Base-by-base conservation (phyloP, 176 grass and related monocot genomes). In the Cymbopogon citratus region DNA sequence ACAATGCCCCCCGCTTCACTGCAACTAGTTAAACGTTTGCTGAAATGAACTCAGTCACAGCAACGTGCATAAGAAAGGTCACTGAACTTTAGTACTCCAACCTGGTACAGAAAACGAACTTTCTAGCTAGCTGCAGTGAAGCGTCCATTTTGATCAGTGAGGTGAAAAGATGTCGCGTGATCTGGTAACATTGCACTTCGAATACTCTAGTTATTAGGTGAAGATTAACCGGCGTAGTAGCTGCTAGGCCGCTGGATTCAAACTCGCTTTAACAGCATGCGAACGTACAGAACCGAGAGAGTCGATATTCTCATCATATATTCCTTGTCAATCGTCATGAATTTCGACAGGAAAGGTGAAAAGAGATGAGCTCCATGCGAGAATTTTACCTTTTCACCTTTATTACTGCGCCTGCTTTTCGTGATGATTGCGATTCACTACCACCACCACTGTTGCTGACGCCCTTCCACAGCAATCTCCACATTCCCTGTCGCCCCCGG, bases 261-360 rank as follows among this genome's bases (percentile, higher is more conserved):
- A 65, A 75, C 41, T 69, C 28, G 48, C 81, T 88, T 84, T 75
- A 63, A 31, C 51, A 71, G 81, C 62, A 80, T 84, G 79, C 79
- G 69, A 62, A 51, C 40, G 49, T 69, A 84, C 51, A 80, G 23
- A 80, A 12, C 52, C 43, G 59, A 12, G 18, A 39, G 71, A 60
- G 66, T 9, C 33, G 36, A 64, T 39, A 54, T 74, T 28, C 44
- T 66, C 21, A 28, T 15, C 46, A 75, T 80, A 88, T 80, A 88
- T 79, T 89, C 4, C 71, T 81, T 89, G 83, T 85, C 87, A 89
- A 64, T 61, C 73, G 83, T 71, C 45, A 85, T 82, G 83, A 74
- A 90, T 79, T 83, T 83, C 49, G 88, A 79, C 84, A 78, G 31
- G 74, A 90, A 90, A 90, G 88, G 88, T 43, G 68, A 79, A 90